A percentile compares a stretch with the other conserved stretches of the same genome.
phyloP scores from a whole-genome alignment of 139 green algal genomes.

The Tetratostichococcus sp. region DNA sequence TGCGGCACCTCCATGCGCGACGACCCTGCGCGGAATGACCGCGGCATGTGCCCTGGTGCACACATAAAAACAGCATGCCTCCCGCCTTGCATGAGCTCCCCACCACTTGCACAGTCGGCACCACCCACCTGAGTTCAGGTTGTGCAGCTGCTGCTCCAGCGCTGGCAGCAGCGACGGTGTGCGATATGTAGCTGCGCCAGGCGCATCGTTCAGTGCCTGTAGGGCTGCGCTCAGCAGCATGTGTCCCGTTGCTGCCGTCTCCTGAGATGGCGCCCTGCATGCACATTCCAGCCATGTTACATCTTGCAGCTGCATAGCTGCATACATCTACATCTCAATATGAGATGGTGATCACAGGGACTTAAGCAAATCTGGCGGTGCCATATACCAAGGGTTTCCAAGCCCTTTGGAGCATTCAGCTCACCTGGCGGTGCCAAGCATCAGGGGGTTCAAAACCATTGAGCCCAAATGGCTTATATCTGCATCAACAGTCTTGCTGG shows the following conservation, averaged over 20 bases:
- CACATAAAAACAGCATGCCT: too few relatives aligned
- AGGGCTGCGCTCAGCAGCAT: neutral
- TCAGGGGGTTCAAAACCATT: neutral
- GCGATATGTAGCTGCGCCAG: too few relatives aligned
- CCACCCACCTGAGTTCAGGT: neutral
- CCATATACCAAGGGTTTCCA: too few relatives aligned
- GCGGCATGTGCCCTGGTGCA: too few relatives aligned
- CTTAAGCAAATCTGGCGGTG: too few relatives aligned
- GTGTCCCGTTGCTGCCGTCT: neutral
- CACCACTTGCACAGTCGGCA: too few relatives aligned
- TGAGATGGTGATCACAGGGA: too few relatives aligned
- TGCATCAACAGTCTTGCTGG: neutral
- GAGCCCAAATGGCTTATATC: neutral
- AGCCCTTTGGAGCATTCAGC: too few relatives aligned
- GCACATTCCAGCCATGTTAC: neutral
- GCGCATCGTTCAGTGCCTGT: neutral
- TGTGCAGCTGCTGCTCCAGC: neutral
- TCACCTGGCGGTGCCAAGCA: neutral
- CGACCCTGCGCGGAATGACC: neutral
- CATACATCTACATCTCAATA: too few relatives aligned
- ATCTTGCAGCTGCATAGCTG: too few relatives aligned
- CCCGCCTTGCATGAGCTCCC: too few relatives aligned
- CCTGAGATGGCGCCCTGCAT: neutral
- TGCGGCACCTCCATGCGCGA: neutral
- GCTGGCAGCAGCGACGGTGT: neutral